Conservation (phyloP, 345 rosid species). For the Brassica rapa region DNA sequence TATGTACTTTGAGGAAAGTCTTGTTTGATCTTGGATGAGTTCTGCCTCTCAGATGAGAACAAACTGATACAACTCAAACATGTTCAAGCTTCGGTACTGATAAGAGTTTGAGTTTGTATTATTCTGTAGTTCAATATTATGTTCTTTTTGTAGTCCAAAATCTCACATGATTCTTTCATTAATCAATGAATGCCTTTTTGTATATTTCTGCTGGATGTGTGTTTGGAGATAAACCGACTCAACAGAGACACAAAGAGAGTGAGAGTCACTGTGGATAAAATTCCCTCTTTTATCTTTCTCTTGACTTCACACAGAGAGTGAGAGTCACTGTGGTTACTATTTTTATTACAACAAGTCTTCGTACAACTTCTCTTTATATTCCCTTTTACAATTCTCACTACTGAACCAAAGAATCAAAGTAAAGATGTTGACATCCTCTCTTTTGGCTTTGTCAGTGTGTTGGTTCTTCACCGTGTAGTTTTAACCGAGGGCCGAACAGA, state of each 20-base stretch:
- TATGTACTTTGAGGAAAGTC: too few relatives aligned
- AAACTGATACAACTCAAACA: too few relatives aligned
- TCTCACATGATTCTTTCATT: too few relatives aligned
- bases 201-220: too few relatives aligned
- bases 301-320: neutral
- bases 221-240: too few relatives aligned
- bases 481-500: slow-evolving; percentile 52
- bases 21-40: too few relatives aligned
- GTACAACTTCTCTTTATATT: neutral
- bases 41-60: too few relatives aligned
- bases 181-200: too few relatives aligned
- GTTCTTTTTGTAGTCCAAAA: too few relatives aligned
- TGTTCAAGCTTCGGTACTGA: too few relatives aligned
- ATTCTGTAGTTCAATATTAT: too few relatives aligned
- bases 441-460: neutral
- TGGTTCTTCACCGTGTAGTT: slow-evolving; percentile 33
- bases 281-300: neutral
- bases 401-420: slow-evolving; percentile 24
- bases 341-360: neutral
- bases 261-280: neutral
- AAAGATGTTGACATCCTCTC: slow-evolving; percentile 7
- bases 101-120: too few relatives aligned
- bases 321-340: neutral
- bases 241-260: neutral
- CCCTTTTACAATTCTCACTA: neutral